Base-by-base conservation (phyloP, 2,329 filamentous ascomycete genomes). In the Tolypocladium tropicale region DNA sequence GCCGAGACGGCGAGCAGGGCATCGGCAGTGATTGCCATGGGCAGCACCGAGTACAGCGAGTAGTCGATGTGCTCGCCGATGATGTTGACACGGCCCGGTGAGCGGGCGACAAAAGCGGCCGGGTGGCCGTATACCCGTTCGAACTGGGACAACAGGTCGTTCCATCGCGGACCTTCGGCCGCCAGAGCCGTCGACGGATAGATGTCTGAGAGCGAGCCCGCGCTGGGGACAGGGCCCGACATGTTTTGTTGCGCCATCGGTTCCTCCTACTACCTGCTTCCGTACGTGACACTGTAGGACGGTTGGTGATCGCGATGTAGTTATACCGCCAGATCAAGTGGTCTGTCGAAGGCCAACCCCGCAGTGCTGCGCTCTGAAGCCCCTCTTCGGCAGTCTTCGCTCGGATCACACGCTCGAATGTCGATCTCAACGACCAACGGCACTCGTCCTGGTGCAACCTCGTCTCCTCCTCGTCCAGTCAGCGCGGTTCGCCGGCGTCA, bases 51-150 rank as follows among this genome's bases (percentile, higher is more conserved):
- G 77, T 97, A 99, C 23, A 99, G 83, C 16, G 90, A 96, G 76
- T 99, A 99, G 76, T 99, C 94, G 67, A 99, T 96, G 76, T 99
- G 94, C 79, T 99, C 94, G 71, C 94, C 94, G 69, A 99, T 96
- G 67, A 99, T 94, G 76, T 97, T 97, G 62, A 99, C 94, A 62
- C 94, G 84, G 58, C 94, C 94, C 1, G 94, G 94, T 55, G 92
- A 96, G 60, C 94, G 86, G 11, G 93, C 83, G 23, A 97, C 84
- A 66, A 96, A 96, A 57, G 88, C 81, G 41, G 92, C 85, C 18
- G 79, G 75, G 53, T 83, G 79, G 63, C 84, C 85, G 72, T 93
- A 95, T 46, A 74, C 76, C 57, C 80, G 73, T 62, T 85, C 76
- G 73, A 97, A 97, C 62, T 80, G 79, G 53, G 80, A 74, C 46